Evolutionary conservation across 2,329 filamentous ascomycete species (phyloP).

Genomic region (Hypoxylon sp.): DNA sequence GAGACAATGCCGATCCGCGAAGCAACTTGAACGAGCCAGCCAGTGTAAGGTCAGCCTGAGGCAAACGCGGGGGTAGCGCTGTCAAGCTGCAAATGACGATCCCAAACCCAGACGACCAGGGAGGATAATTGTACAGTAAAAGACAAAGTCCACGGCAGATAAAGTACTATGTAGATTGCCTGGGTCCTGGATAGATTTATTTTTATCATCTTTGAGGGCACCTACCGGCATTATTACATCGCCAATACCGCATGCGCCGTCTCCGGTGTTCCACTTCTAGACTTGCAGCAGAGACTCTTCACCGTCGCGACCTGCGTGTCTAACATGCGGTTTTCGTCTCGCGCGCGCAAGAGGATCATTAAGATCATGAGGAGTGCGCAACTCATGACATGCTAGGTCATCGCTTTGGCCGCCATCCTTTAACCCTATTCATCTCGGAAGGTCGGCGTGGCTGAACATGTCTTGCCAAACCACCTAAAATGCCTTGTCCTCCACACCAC

Average conservation of each 20-base stretch:
- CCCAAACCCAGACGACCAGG: conserved; percentile 40
- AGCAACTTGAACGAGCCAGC: conserved; percentile 28
- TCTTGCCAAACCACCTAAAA: conserved; percentile 21
- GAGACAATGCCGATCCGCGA: conserved; percentile 38
- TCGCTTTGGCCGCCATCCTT: conserved; percentile 24
- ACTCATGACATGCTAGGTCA: conserved; percentile 16
- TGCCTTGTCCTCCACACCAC: conserved; percentile 34
- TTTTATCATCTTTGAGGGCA: conserved; percentile 32
- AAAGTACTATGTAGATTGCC: conserved; percentile 23
- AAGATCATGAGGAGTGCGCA: conserved; percentile 21
- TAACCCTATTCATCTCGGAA: conserved; percentile 25
- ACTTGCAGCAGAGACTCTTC: conserved; percentile 19
- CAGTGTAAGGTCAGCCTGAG: conserved; percentile 27
- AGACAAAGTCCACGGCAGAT: conserved; percentile 37
- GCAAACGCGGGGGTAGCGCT: conserved; percentile 44
- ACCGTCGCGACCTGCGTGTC: conserved; percentile 10
- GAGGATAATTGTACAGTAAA: conserved; percentile 13
- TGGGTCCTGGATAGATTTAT: conserved; percentile 34
- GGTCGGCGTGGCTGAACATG: conserved; percentile 33
- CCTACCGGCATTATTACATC: conserved; percentile 26
- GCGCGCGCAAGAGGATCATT: conserved; percentile 20
- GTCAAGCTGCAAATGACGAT: conserved; percentile 46
- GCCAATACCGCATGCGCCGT: conserved; percentile 26
- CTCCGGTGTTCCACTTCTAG: conserved; percentile 18
- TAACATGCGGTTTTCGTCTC: conserved; percentile 10